These are phyloP conservation scores for Schizothecium vesticola DNA, from an alignment of 495 filamentous ascomycete genomes.

Conservation along the genomic window DNA sequence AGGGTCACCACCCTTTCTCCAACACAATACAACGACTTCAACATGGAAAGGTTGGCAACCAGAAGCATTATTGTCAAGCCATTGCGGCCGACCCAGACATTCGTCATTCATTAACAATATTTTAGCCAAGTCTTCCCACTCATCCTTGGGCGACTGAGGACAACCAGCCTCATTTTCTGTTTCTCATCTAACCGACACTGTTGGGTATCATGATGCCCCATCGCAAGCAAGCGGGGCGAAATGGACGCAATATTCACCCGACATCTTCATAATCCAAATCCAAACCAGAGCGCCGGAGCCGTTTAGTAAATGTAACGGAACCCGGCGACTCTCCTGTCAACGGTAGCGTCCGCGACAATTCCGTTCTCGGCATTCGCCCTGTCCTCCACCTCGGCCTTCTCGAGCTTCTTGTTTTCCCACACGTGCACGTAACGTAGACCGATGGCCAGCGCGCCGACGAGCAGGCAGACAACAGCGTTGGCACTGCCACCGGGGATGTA, in stretches of 20 bases:
- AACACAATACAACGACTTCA: too few species aligned
- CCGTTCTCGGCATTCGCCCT: slow-evolving; percentile 14
- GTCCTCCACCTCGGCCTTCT: slow-evolving; percentile 31
- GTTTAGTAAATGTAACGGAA: slow-evolving; percentile 19
- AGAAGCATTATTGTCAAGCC: neutral
- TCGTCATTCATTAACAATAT: neutral
- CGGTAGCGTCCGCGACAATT: neutral
- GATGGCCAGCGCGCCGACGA: slow-evolving; percentile 39
- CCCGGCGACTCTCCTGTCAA: slow-evolving; percentile 11
- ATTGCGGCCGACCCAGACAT: neutral
- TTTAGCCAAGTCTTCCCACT: neutral
- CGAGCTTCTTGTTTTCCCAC: slow-evolving; percentile 48
- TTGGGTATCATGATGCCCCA: neutral
- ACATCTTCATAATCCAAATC: neutral
- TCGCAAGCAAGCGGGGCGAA: neutral
- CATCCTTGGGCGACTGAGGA: neutral
- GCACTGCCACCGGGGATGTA: slow-evolving; percentile 42
- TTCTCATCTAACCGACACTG: neutral
- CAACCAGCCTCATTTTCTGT: neutral
- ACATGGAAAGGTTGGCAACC: neutral
- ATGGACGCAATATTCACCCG: too few species aligned
- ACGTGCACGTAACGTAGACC: slow-evolving; percentile 39
- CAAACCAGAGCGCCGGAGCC: neutral
- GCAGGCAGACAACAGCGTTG: slow-evolving; percentile 44
- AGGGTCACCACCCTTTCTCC: neutral